Evolutionary conservation across 805 yeast species (phyloP).

Genomic region (Myxozyma vanderwaltii): DNA sequence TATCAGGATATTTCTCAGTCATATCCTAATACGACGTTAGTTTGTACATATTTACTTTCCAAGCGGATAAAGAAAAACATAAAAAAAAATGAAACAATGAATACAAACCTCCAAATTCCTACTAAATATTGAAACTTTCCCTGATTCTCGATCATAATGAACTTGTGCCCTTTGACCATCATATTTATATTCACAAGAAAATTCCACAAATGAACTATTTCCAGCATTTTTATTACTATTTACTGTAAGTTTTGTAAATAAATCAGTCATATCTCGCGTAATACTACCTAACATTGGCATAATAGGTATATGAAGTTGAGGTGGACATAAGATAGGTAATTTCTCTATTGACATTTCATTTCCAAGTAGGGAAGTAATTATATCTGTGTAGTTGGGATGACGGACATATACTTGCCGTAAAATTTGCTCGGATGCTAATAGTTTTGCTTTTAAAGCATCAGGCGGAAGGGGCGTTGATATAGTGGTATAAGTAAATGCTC

Average conservation of each 20-base stretch:
- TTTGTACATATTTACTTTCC: too few species aligned
- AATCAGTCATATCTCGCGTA: conserved; percentile 35
- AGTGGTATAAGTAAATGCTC: conserved; percentile 30
- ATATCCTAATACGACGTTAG: conserved; percentile 15
- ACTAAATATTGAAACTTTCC: conserved; percentile 32
- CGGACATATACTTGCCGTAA: conserved; percentile 35
- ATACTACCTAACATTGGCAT: conserved; percentile 38
- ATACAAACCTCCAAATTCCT: conserved; percentile 33
- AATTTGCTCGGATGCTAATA: conserved; percentile 27
- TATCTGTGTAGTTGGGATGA: conserved; percentile 34
- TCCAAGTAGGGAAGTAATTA: conserved; percentile 18
- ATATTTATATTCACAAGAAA: conserved; percentile 37
- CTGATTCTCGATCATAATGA: conserved; percentile 26
- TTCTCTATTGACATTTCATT: conserved; percentile 9
- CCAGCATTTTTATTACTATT: background rate
- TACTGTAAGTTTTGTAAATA: conserved; percentile 17
- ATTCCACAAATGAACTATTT: conserved; percentile 10
- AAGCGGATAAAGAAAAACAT: background rate
- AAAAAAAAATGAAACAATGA: background rate
- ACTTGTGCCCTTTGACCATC: conserved; percentile 39
- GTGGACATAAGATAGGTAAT: conserved; percentile 25
- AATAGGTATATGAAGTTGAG: conserved; percentile 33
- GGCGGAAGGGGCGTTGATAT: background rate
- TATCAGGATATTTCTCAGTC: conserved; percentile 37
- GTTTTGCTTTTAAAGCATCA: background rate